A percentile compares a stretch with the other conserved stretches of the same genome.
Evolutionary conservation across 2,329 filamentous ascomycete species (phyloP).

Genomic region (Pestalotiopsis sp.): DNA sequence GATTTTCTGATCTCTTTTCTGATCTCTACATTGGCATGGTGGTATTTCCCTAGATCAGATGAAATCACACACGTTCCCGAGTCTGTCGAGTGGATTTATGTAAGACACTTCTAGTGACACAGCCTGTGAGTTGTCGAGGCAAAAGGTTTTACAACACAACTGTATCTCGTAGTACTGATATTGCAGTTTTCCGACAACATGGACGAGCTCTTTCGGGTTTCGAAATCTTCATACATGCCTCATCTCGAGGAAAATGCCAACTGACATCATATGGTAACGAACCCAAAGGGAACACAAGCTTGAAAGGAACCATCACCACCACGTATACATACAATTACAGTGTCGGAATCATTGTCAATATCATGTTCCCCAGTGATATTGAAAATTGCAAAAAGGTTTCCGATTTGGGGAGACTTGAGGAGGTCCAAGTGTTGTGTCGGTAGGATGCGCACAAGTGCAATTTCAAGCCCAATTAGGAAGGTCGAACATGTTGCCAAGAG

Average conservation of each 20-base stretch:
- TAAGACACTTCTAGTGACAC: background rate
- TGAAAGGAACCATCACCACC: background rate
- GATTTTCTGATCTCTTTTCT: background rate
- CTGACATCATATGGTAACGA: too few relatives aligned
- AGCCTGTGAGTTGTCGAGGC: background rate
- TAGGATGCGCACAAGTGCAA: background rate
- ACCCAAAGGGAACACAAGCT: too few relatives aligned
- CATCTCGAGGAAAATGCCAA: too few relatives aligned
- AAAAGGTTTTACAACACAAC: background rate
- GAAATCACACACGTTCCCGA: too few relatives aligned
- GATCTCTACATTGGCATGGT: background rate
- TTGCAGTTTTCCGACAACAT: background rate
- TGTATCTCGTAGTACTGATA: background rate
- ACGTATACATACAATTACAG: background rate
- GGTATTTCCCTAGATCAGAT: background rate
- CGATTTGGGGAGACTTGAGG: too few relatives aligned
- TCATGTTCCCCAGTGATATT: background rate
- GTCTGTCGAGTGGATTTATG: background rate
- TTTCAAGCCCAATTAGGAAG: background rate
- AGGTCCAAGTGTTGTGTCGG: background rate
- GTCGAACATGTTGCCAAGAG: conserved; percentile 1
- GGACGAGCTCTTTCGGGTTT: too few relatives aligned
- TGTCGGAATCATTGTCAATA: background rate
- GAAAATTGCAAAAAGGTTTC: too few relatives aligned
- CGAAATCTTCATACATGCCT: background rate